These are phyloP conservation scores for Rhizophora mangle DNA, from an alignment of 345 rosid genomes.

Conservation along the genomic window DNA sequence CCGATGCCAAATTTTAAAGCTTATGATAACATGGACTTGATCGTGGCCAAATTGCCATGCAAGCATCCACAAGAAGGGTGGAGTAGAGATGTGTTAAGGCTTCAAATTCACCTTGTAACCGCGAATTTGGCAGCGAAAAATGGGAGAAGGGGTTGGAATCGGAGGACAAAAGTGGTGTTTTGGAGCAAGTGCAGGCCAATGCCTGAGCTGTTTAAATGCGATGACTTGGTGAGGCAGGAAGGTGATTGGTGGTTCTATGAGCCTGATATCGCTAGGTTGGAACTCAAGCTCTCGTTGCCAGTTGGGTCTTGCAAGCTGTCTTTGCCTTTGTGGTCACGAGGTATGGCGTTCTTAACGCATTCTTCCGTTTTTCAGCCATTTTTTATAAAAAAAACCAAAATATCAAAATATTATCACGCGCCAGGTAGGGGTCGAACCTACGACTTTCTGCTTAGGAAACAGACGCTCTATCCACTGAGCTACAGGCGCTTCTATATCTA, in stretches of 20 bases:
- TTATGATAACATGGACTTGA: slow-evolving; percentile 53
- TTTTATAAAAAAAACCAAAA: too few relatives aligned
- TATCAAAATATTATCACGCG: not conserved
- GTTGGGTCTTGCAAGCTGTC: slow-evolving; percentile 81
- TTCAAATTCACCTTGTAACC: slow-evolving; percentile 70
- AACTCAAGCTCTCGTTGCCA: slow-evolving; percentile 72
- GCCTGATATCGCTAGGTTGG: slow-evolving; percentile 56
- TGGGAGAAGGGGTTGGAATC: slow-evolving; percentile 52
- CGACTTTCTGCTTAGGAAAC: slow-evolving; percentile 98
- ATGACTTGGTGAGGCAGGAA: slow-evolving; percentile 68
- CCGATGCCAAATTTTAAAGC: slow-evolving; percentile 69
- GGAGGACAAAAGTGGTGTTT: slow-evolving; percentile 66
- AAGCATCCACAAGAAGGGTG: slow-evolving; percentile 73
- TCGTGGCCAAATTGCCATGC: slow-evolving; percentile 81
- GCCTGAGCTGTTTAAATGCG: slow-evolving; percentile 81
- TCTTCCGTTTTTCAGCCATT: too few relatives aligned
- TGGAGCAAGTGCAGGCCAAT: slow-evolving; percentile 88
- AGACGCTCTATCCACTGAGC: slow-evolving; percentile 99
- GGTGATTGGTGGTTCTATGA: slow-evolving; percentile 85
- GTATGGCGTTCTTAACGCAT: slow-evolving; percentile 22
- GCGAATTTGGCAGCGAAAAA: slow-evolving; percentile 65
- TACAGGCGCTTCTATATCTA: slow-evolving; percentile 97
- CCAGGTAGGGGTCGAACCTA: slow-evolving; percentile 86
- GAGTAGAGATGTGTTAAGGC: slow-evolving; percentile 80
- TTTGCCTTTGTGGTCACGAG: slow-evolving; percentile 87